These are phyloP conservation scores for Geranomyces variabilis DNA, from an alignment of 192 early-diverging fungal genomes.

Conservation along the genomic window DNA sequence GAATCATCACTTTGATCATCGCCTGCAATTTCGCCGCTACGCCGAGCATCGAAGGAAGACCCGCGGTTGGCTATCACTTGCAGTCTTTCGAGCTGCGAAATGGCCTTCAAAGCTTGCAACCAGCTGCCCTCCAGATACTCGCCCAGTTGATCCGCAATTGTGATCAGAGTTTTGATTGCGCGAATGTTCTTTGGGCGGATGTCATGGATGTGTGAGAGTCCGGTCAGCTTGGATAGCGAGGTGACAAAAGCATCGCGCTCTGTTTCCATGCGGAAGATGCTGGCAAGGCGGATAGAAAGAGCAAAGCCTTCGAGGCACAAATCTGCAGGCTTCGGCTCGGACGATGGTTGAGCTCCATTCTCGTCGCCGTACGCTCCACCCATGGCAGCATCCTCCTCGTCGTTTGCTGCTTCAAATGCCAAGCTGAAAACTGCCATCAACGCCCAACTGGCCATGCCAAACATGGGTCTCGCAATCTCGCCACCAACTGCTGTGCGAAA, in stretches of 20 bases:
- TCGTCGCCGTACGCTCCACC: neutral
- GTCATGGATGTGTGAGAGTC: slow-evolving; percentile 78
- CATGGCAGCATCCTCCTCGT: slow-evolving; percentile 35
- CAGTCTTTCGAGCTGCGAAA: slow-evolving; percentile 86
- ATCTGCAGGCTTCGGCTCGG: slow-evolving; percentile 55
- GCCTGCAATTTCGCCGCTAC: slow-evolving; percentile 7
- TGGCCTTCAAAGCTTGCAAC: slow-evolving; percentile 81
- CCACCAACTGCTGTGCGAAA: slow-evolving; percentile 46
- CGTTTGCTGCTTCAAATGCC: slow-evolving; percentile 50
- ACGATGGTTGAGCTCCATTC: neutral
- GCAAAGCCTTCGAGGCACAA: slow-evolving; percentile 82
- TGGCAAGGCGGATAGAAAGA: slow-evolving; percentile 76
- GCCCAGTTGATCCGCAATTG: slow-evolving; percentile 62
- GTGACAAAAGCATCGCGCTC: slow-evolving; percentile 92
- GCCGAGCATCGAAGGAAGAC: slow-evolving; percentile 12
- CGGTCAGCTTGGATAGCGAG: slow-evolving; percentile 85
- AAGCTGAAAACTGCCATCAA: slow-evolving; percentile 61
- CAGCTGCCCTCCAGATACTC: slow-evolving; percentile 66
- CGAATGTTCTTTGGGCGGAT: slow-evolving; percentile 91
- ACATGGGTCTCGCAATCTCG: slow-evolving; percentile 60
- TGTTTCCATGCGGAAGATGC: slow-evolving; percentile 85
- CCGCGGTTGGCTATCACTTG: slow-evolving; percentile 68
- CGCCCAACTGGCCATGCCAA: slow-evolving; percentile 57
- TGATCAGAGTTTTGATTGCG: slow-evolving; percentile 84
- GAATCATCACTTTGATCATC: slow-evolving; percentile 5